phyloP scores from a whole-genome alignment of 768 basidiomycete species.

The Auriscalpium microsporum region DNA sequence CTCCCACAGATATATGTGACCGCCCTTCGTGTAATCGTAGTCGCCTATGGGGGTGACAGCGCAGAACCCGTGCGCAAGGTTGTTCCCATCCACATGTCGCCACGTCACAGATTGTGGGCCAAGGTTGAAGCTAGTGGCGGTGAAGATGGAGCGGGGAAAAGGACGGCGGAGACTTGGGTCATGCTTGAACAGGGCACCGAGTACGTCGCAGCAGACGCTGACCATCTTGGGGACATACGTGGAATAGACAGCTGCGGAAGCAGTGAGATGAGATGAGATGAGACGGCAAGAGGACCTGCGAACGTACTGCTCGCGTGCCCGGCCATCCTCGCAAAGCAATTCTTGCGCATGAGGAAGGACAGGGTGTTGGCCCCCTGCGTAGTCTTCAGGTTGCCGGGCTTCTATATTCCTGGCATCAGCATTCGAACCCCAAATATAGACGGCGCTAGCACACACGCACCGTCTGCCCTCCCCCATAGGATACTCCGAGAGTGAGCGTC shows the following conservation, averaged over 20 bases:
- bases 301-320: neutral
- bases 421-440: neutral
- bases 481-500: conserved; percentile 17
- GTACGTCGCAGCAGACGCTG: neutral
- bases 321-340: no score
- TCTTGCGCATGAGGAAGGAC: no score
- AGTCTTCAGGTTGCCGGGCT: neutral
- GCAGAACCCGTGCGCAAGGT: conserved; percentile 24
- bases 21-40: no score
- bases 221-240: neutral
- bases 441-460: neutral
- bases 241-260: neutral
- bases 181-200: conserved; percentile 1
- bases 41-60: no score
- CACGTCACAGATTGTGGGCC: conserved; percentile 10
- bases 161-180: conserved; percentile 12
- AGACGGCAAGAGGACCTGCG: neutral
- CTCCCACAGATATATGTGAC: no score
- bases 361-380: neutral
- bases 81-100: conserved; percentile 22
- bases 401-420: no score
- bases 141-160: conserved; percentile 22
- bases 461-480: conserved; percentile 24
- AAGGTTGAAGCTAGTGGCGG: conserved; percentile 24
- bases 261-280: neutral